Conservation (phyloP, 495 filamentous ascomycete genomes). For the Neurospora sp. region DNA sequence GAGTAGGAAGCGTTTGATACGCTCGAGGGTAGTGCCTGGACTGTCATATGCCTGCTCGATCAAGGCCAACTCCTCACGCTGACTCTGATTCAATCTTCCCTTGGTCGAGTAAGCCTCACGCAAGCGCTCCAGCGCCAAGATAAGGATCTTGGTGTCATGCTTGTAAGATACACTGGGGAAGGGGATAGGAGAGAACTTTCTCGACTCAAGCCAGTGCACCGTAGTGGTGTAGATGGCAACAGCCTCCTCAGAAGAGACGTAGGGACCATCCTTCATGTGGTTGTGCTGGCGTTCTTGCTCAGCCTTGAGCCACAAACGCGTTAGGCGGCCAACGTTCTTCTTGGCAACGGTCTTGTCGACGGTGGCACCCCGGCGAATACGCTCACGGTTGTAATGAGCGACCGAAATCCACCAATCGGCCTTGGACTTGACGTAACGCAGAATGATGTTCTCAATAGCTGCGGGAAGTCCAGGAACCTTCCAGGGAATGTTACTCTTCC, state of each 20-base stretch:
- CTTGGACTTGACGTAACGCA: conserved; percentile 97
- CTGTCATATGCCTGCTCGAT: conserved; percentile 99
- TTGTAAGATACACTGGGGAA: conserved; percentile 99
- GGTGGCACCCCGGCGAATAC: conserved; percentile 89
- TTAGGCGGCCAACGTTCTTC: conserved; percentile 95
- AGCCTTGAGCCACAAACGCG: conserved; percentile 92
- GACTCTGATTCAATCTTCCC: conserved; percentile 91
- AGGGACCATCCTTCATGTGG: conserved; percentile 98
- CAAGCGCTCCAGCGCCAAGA: conserved; percentile 87
- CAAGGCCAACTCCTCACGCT: conserved; percentile 91
- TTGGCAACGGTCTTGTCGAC: conserved; percentile 99
- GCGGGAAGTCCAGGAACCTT: conserved; percentile 95
- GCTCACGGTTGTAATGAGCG: conserved; percentile 95
- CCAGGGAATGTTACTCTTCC: conserved; percentile 99
- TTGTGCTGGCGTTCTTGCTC: conserved; percentile 99
- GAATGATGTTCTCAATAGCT: conserved; percentile 95
- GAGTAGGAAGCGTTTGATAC: conserved; percentile 96
- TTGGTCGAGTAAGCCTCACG: conserved; percentile 98
- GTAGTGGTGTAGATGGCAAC: conserved; percentile 98
- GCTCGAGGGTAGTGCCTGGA: conserved; percentile 86
- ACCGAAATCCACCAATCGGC: conserved; percentile 99
- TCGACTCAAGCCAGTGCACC: conserved; percentile 96
- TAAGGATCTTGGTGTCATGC: conserved; percentile 98
- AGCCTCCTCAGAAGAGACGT: conserved; percentile 95
- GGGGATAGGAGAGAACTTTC: conserved; percentile 96